Percentiles rank a stretch among this genome's conserved stretches.
These are phyloP conservation scores for Curvularia sp. DNA, from an alignment of 2,329 filamentous ascomycete genomes.

Conservation along the genomic window DNA sequence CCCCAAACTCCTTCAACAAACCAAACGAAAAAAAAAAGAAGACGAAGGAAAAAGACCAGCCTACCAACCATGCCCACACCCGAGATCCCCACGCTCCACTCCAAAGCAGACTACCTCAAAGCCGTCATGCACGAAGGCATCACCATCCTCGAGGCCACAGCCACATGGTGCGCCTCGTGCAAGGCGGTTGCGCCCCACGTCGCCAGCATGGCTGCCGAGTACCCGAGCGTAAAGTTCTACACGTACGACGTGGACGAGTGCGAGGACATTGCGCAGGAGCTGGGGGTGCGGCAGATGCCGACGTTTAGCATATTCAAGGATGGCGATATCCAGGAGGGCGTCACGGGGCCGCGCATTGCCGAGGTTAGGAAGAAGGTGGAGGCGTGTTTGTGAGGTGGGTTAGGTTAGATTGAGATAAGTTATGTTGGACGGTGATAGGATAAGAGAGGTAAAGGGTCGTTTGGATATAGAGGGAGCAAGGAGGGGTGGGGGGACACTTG, in stretches of 20 bases:
- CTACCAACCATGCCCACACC: constrained; percentile 7
- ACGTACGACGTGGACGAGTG: constrained; percentile 43
- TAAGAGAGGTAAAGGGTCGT: no score
- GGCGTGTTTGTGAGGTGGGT: constrained; percentile 23
- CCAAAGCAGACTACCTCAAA: constrained; percentile 39
- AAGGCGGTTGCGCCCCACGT: constrained; percentile 40
- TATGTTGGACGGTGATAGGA: no score
- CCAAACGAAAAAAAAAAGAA: not conserved
- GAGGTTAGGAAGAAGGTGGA: constrained; percentile 37
- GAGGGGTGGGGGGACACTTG: no score
- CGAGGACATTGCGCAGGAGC: constrained; percentile 42
- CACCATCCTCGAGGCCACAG: constrained; percentile 43
- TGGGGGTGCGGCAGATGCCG: constrained; percentile 39
- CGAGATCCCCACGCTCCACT: constrained; percentile 33
- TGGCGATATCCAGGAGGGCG: constrained; percentile 38
- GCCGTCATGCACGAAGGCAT: constrained; percentile 43
- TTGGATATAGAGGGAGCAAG: no score
- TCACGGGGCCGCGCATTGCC: constrained; percentile 31
- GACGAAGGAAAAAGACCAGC: no score
- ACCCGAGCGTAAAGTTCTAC: constrained; percentile 37
- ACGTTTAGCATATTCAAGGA: constrained; percentile 42
- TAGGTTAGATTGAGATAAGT: no score
- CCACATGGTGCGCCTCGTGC: constrained; percentile 42
- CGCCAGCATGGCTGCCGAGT: constrained; percentile 35
- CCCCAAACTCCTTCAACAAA: no score